A percentile compares a stretch with the other conserved stretches of the same genome.
Conservation (phyloP, 805 yeast genomes). For the Metschnikowia gelsemii region DNA sequence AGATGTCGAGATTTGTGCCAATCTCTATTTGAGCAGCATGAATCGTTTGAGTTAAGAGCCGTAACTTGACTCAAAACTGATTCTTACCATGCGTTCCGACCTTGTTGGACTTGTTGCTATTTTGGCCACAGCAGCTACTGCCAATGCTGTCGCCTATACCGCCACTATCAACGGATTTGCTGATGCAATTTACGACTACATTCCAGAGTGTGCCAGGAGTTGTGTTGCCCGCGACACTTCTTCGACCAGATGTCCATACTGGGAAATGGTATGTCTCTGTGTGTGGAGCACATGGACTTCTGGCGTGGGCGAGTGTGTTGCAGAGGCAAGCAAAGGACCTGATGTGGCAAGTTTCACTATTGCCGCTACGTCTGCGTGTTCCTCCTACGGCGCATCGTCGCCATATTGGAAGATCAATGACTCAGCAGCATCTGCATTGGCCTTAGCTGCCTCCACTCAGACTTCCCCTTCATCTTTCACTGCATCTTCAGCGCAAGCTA, state of each 20-base stretch:
- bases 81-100: conserved; percentile 5
- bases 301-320: conserved; percentile 15
- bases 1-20: no score
- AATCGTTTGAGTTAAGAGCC: no score
- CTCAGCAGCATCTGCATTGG: conserved; percentile 6
- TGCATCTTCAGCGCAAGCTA: no score
- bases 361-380: conserved; percentile 15
- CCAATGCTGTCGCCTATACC: conserved; percentile 9
- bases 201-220: conserved; percentile 15
- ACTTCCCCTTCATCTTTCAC: neutral
- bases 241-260: conserved; percentile 16
- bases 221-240: conserved; percentile 13
- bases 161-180: conserved; percentile 18
- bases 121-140: conserved; percentile 11
- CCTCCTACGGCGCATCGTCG: conserved; percentile 12
- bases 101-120: conserved; percentile 12
- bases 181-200: conserved; percentile 12
- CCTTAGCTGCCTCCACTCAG: conserved; percentile 9
- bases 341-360: conserved; percentile 11
- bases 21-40: no score
- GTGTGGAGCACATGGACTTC: conserved; percentile 13
- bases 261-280: conserved; percentile 21
- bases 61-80: neutral
- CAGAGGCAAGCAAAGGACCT: conserved; percentile 12
- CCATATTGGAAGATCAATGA: conserved; percentile 25